phyloP scores from a whole-genome alignment of 345 rosid genomes.

The Eucalyptus curtisii region DNA sequence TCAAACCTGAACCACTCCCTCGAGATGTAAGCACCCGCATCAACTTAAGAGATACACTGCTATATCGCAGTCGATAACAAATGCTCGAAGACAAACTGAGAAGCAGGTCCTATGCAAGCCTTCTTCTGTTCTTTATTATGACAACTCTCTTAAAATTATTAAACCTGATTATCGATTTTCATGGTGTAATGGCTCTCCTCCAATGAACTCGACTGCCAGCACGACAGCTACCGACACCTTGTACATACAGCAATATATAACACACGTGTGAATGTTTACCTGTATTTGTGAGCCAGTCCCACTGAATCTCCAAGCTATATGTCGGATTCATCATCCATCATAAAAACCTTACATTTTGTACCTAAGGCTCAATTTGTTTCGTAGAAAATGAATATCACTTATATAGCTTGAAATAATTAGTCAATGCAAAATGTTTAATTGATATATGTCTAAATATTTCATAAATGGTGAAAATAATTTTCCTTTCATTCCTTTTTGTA shows the following conservation, averaged over 20 bases:
- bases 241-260: background rate
- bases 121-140: background rate
- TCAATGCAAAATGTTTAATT: background rate
- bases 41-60: background rate
- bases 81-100: background rate
- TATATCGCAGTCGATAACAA: background rate
- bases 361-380: background rate
- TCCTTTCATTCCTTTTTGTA: background rate
- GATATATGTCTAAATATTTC: background rate
- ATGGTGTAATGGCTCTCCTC: background rate
- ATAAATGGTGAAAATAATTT: accelerated
- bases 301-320: background rate
- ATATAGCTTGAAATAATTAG: background rate
- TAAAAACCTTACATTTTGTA: background rate
- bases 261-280: background rate
- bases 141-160: background rate
- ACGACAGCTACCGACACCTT: background rate
- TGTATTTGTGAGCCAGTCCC: background rate
- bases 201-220: background rate
- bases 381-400: background rate
- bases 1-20: background rate
- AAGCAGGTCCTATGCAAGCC: background rate
- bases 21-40: background rate
- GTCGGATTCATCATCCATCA: background rate
- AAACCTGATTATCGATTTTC: background rate